phyloP scores from a whole-genome alignment of 805 yeast species.

The Saccharomycopsis schoenii region DNA sequence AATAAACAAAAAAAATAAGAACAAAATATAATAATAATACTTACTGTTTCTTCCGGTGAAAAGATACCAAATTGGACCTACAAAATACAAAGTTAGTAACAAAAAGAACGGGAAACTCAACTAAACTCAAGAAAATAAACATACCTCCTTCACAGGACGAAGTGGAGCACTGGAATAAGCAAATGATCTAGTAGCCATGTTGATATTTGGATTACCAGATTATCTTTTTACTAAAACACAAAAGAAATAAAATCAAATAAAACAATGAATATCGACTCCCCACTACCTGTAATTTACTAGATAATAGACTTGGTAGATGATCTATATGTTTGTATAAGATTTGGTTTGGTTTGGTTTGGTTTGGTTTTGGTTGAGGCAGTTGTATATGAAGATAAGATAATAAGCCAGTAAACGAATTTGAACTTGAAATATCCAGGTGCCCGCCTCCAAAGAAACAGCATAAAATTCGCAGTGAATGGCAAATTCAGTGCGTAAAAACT shows the following conservation, averaged over 20 bases:
- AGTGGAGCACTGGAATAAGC: conserved; percentile 98
- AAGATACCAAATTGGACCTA: conserved; percentile 92
- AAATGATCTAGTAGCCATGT: conserved; percentile 30
- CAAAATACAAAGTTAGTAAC: conserved; percentile 16
- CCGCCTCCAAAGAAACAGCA: background rate
- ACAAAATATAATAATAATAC: conserved; percentile 19
- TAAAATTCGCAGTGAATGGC: background rate
- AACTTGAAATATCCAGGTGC: background rate
- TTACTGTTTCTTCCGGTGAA: conserved; percentile 86
- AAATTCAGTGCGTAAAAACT: background rate
- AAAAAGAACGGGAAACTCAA: conserved; percentile 10
- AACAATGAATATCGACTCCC: background rate
- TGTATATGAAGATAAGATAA: too few species aligned
- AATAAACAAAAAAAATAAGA: background rate
- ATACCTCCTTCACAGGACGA: conserved; percentile 90
- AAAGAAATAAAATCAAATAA: background rate
- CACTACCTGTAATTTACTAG: background rate
- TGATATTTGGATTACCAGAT: background rate
- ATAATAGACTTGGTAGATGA: background rate
- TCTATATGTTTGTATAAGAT: background rate
- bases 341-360: background rate
- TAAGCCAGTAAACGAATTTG: too few species aligned
- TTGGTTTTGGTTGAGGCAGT: background rate
- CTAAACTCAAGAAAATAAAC: conserved; percentile 22
- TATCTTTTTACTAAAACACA: background rate